Evolutionary conservation across 208 protist species (phyloP).

Genomic region (Zelonia costaricensis): DNA sequence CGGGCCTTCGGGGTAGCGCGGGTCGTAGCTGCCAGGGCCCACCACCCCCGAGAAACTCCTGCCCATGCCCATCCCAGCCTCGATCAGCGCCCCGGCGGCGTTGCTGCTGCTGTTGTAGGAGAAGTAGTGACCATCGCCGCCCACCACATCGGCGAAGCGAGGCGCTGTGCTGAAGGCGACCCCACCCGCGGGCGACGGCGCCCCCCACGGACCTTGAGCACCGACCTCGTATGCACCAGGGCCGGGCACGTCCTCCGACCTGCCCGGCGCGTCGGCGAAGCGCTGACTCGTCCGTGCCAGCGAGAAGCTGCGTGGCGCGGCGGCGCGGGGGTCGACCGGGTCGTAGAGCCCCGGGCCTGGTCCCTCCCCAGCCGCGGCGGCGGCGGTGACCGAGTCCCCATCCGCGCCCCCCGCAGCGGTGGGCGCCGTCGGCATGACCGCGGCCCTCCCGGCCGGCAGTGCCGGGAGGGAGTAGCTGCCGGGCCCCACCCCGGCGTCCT

Average conservation of each 20-base stretch:
- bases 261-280: slow-evolving; percentile 6
- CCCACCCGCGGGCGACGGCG: too few relatives aligned
- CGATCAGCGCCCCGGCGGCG: neutral
- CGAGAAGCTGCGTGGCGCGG: slow-evolving; percentile 11
- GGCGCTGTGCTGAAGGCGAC: slow-evolving; percentile 39
- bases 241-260: slow-evolving; percentile 18
- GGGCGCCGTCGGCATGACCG: slow-evolving; percentile 8
- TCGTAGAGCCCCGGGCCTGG: slow-evolving; percentile 65
- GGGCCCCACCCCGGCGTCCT: slow-evolving; percentile 22
- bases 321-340: slow-evolving; percentile 9
- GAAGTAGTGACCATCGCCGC: too few relatives aligned
- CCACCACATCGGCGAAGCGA: too few relatives aligned
- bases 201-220: too few relatives aligned
- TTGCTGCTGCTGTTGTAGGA: slow-evolving; percentile 4
- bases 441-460: slow-evolving; percentile 21
- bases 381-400: neutral
- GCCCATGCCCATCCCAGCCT: too few relatives aligned
- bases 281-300: slow-evolving; percentile 23
- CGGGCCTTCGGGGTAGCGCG: slow-evolving; percentile 1
- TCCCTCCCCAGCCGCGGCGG: slow-evolving; percentile 4
- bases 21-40: slow-evolving; percentile 58
- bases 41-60: too few relatives aligned
- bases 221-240: slow-evolving; percentile 29
- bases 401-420: neutral
- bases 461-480: slow-evolving; percentile 35